Evolutionary conservation across 176 grass and related monocot species (phyloP), one percentile per base, ranked within the genome.

Genomic region (Rhynchospora pubera): DNA sequence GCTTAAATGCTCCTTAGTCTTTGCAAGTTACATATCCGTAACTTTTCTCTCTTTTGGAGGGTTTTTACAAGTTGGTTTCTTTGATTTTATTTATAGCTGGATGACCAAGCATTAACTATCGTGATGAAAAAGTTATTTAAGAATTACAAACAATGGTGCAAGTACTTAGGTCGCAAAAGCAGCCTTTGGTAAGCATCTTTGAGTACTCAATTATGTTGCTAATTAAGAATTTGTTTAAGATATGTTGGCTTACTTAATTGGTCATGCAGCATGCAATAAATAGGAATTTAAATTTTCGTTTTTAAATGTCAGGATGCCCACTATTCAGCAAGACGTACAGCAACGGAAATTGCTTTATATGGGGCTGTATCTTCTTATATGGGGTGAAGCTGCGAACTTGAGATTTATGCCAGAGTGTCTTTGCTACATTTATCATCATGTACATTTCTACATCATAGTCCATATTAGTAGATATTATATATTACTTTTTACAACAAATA

Each of bases 391-490:
- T 83, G 92, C 95, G 52, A 98, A 98, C 82, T 88, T 98, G 92
- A 84, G 95, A 86, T 98, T 98, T 65, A 91, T 98, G 95, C 95
- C 95, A 28, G 95, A 98, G 76, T 98, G 95, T 78, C 82, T 94
- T 87, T 98, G 95, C 65, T 98, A 98, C 82, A 98, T 98, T 84
- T 98, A 98, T 88, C 95, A 98, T 82, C 92, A 98, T 94, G 95
- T 94, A 94, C 42, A 85, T 83, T 26, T 21, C 82, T 18, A 68
- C 71, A 71, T 73, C 8, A 64, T 15, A 43, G 45, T 75, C 53
- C 28, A 63, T 24, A 77, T 6, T 45, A 48, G 1, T 70, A 67
- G 18, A 65, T 47, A 21, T 32, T 60, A 62, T 59, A 62, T 62
- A 72, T 61, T 45, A 43, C n/a, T 65, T 28, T 15, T 75, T 23